Conservation (phyloP, 345 rosid species). For the Jatropha curcas region DNA sequence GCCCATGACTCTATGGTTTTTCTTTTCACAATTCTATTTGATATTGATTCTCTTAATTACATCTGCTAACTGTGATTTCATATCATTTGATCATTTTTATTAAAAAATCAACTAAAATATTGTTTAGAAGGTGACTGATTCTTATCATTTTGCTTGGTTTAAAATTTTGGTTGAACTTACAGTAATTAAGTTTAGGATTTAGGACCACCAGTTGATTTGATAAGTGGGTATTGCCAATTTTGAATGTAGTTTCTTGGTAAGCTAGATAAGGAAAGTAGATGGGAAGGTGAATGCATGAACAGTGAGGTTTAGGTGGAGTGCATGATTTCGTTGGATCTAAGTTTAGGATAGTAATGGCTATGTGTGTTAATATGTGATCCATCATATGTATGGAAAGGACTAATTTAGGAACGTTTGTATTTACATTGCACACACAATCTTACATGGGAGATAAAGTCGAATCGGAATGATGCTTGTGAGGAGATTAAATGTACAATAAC, state of each 20-base stretch:
- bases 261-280: not conserved
- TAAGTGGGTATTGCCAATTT: not conserved
- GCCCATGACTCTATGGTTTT: not conserved
- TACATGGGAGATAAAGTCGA: too few species aligned
- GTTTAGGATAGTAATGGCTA: not conserved
- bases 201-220: not conserved
- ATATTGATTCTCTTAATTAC: not conserved
- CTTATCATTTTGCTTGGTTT: not conserved
- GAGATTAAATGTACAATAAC: not conserved
- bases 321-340: not conserved
- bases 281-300: not conserved
- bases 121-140: not conserved
- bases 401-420: not conserved
- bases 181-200: not conserved
- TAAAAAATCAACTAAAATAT: not conserved
- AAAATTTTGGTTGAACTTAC: not conserved
- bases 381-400: not conserved
- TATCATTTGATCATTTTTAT: not conserved
- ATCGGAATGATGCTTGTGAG: not conserved
- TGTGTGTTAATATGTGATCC: too few species aligned
- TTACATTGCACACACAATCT: too few species aligned
- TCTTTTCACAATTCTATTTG: not conserved
- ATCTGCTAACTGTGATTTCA: too few species aligned
- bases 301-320: not conserved
- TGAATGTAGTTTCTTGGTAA: not conserved